These are phyloP conservation scores for Hamamelis virginiana DNA, from an alignment of 164 flowering plant genomes.

Conservation along the genomic window DNA sequence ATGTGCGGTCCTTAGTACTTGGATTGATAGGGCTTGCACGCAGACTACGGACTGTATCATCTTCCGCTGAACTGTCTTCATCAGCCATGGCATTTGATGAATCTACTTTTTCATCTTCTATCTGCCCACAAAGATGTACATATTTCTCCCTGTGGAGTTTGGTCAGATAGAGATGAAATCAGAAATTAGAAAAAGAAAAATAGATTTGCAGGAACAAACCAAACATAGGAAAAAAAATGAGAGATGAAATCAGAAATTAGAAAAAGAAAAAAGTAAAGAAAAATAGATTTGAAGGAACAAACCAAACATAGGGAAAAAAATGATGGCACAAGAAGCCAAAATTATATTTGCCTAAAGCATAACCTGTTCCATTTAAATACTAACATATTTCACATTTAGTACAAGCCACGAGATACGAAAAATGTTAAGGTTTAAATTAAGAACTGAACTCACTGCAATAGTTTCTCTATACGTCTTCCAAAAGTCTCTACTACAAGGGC, in stretches of 20 bases:
- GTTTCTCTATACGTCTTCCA: slow-evolving; percentile 92
- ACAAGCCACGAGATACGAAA: neutral
- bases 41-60: slow-evolving; percentile 66
- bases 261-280: too few species aligned
- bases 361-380: too few species aligned
- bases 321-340: too few species aligned
- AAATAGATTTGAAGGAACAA: neutral
- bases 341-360: too few species aligned
- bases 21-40: slow-evolving; percentile 75
- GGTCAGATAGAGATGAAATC: slow-evolving; percentile 6
- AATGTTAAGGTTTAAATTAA: neutral
- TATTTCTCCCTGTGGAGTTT: slow-evolving; percentile 79
- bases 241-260: slow-evolving; percentile 6
- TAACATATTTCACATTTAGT: neutral
- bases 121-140: slow-evolving; percentile 74
- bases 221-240: too few species aligned
- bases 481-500: slow-evolving; percentile 94
- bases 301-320: neutral
- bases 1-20: slow-evolving; percentile 81
- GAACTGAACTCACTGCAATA: slow-evolving; percentile 70
- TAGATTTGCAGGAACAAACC: too few species aligned
- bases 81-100: slow-evolving; percentile 56
- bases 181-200: neutral
- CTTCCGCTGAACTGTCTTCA: slow-evolving; percentile 76
- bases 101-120: slow-evolving; percentile 76